Percentiles rank a stretch among this genome's conserved stretches.
phyloP scores from a whole-genome alignment of 768 basidiomycete species.

The Macrocybe gigantea region DNA sequence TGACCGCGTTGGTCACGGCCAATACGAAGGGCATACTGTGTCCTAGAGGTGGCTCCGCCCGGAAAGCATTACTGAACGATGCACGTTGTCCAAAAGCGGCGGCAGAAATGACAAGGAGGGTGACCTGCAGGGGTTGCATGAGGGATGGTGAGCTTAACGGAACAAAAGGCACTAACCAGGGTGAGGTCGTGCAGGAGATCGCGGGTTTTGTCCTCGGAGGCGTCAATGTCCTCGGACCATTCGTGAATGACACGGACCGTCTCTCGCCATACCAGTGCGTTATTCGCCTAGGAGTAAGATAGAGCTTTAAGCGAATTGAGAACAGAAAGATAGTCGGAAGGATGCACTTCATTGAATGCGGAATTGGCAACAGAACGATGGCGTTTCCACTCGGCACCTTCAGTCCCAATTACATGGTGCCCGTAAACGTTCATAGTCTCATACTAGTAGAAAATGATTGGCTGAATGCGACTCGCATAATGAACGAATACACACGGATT shows the following conservation, averaged over 20 bases:
- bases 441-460: constrained; percentile 19
- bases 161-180: constrained; percentile 14
- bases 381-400: constrained; percentile 41
- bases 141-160: not conserved
- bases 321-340: not conserved
- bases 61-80: constrained; percentile 17
- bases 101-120: not conserved
- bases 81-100: constrained; percentile 22
- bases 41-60: constrained; percentile 6
- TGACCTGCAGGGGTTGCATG: not conserved
- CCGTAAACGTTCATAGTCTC: constrained; percentile 42
- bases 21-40: constrained; percentile 20
- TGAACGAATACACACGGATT: constrained; percentile 19
- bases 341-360: constrained; percentile 42
- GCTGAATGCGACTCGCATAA: not conserved
- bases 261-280: constrained; percentile 45
- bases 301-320: not conserved
- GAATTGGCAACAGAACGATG: constrained; percentile 39
- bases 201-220: constrained; percentile 3
- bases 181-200: constrained; percentile 19
- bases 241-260: constrained; percentile 31
- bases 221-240: constrained; percentile 35
- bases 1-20: constrained; percentile 15
- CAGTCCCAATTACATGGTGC: constrained; percentile 33
- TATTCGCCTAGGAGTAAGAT: constrained; percentile 28